Evolutionary conservation across 2,329 filamentous ascomycete species (phyloP).

Genomic region (Cytospora schulzeri): DNA sequence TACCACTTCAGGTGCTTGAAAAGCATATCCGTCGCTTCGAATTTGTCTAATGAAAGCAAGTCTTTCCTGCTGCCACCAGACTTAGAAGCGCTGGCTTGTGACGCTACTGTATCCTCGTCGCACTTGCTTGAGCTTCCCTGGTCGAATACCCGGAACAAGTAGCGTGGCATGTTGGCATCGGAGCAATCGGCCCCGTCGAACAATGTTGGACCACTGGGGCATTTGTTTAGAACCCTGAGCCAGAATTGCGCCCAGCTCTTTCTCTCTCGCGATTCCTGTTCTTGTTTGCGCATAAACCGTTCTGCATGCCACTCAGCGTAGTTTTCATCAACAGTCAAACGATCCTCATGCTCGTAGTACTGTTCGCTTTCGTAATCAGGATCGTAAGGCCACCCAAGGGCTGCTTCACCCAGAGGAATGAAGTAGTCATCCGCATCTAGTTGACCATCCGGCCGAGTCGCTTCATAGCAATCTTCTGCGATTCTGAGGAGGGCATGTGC

Average conservation of each 20-base stretch:
- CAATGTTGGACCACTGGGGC: not conserved
- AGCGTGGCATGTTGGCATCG: not conserved
- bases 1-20: not conserved
- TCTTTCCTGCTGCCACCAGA: not conserved
- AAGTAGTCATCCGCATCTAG: not conserved
- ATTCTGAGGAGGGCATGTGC: not conserved
- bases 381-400: not conserved
- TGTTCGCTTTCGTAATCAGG: not conserved
- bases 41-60: not conserved
- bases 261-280: no score
- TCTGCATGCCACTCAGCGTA: no score
- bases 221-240: not conserved
- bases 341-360: no score
- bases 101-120: not conserved
- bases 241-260: not conserved
- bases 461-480: not conserved
- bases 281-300: no score
- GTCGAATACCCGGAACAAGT: not conserved
- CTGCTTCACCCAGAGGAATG: not conserved
- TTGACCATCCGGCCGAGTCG: not conserved
- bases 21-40: not conserved
- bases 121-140: not conserved
- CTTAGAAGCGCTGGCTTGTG: not conserved
- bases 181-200: not conserved
- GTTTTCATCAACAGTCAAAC: no score